Evolutionary conservation across 192 early-diverging fungal species (phyloP).

Genomic region (Coemansia pectinata): DNA sequence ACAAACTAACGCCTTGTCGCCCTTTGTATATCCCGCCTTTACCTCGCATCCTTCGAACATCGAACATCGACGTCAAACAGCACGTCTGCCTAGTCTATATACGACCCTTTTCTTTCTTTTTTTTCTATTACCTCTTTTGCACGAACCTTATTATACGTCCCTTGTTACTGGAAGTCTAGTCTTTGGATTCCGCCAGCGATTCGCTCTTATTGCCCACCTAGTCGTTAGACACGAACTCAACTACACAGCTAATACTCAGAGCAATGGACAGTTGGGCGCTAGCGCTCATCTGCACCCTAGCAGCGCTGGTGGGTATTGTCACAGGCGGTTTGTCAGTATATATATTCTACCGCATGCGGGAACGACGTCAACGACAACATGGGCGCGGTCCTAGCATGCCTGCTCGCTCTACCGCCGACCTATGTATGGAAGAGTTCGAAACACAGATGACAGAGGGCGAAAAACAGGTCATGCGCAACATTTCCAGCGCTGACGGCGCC

Average conservation of each 20-base stretch:
- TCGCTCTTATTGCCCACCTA: not conserved
- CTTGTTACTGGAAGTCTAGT: not conserved
- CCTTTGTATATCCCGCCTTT: not conserved
- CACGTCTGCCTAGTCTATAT: not conserved
- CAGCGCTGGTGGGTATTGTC: not conserved
- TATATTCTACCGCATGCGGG: not conserved
- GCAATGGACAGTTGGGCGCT: conserved; percentile 22
- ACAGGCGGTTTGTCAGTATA: conserved; percentile 6
- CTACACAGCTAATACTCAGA: not conserved
- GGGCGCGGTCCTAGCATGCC: not conserved
- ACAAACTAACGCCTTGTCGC: not conserved
- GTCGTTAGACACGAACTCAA: not conserved
- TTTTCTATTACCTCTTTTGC: not conserved
- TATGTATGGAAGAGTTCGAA: conserved; percentile 23
- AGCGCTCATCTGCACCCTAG: conserved; percentile 8
- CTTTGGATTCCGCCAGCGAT: no score
- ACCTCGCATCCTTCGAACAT: not conserved
- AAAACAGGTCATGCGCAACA: conserved; percentile 30
- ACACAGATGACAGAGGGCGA: conserved; percentile 34
- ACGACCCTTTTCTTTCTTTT: not conserved
- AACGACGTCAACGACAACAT: not conserved
- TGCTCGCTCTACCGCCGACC: not conserved
- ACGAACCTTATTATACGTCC: not conserved
- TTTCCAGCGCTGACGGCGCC: conserved; percentile 20
- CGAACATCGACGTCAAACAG: not conserved